Conservation (phyloP, 352 stramenopile species). For the Thalassiosira hispida region DNA sequence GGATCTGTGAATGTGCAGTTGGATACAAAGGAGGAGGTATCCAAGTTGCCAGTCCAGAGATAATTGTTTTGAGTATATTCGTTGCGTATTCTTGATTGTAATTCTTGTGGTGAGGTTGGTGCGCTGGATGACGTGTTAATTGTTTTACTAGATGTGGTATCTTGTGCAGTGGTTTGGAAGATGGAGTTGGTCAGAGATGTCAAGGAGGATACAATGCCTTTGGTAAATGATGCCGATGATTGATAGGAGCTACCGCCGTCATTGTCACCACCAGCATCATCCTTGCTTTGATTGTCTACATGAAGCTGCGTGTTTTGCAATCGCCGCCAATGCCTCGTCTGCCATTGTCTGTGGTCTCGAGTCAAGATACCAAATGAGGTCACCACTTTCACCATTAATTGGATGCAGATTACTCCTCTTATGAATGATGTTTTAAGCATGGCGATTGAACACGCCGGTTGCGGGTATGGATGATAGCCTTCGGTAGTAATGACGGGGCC, state of each 20-base stretch:
- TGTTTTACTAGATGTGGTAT: neutral
- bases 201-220: constrained; percentile 70
- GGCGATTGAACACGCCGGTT: too few relatives aligned
- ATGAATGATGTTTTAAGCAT: too few relatives aligned
- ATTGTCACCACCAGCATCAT: neutral
- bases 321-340: too few relatives aligned
- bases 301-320: too few relatives aligned
- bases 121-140: constrained; percentile 11
- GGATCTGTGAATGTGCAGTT: constrained; percentile 80
- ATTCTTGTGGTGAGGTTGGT: constrained; percentile 53
- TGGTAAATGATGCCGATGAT: constrained; percentile 58
- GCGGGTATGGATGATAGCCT: too few relatives aligned
- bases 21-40: constrained; percentile 64
- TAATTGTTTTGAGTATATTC: constrained; percentile 81
- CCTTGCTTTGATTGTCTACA: too few relatives aligned
- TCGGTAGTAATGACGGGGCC: too few relatives aligned
- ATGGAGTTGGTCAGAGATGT: constrained; percentile 71
- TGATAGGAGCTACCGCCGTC: constrained; percentile 52
- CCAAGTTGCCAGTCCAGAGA: constrained; percentile 80
- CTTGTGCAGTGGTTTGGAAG: constrained; percentile 5
- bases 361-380: too few relatives aligned
- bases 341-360: too few relatives aligned
- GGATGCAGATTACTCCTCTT: too few relatives aligned
- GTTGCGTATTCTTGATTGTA: constrained; percentile 63
- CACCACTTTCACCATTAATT: too few relatives aligned